Evolutionary conservation across 1,284 basidiomycete species (phyloP), one percentile per base, ranked within the genome.

Genomic region (Naganishia liquefaciens): DNA sequence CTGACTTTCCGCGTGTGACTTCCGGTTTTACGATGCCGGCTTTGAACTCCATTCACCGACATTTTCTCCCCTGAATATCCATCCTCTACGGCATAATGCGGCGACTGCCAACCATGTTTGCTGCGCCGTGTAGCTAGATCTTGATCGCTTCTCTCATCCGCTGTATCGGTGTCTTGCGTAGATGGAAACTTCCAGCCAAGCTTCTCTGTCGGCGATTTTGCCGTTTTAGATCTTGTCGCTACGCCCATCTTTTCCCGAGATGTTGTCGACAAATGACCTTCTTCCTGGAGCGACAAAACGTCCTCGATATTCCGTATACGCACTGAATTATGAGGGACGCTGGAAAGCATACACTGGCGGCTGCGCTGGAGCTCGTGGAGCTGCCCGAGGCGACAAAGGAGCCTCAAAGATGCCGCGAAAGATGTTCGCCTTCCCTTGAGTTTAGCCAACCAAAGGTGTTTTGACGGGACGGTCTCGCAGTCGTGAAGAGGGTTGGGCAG

Each of bases 101-200:
- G 57, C 5, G 57, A 60, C 9, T 60, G 57, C 57, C 57, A 60
- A 15, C 57, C 57, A n/a, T 60, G 47, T 39, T 60, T 60, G 27
- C 46, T 50, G 19, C 46, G 57, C 27, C 57, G 30, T 23, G 57
- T 4, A 13, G 27, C 28, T 19, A 19, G 44, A 4, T 60, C 57
- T 46, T 17, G 5, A 15, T 50, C 46, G 46, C 25, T 60, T 33
- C 50, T 39, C 47, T 60, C 46, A 19, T 60, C 57, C 27, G 33
- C 46, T 11, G 33, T 40, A 6, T 33, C 46, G 25, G 44, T 25
- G 46, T 46, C 40, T 37, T 60, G 21, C 21, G 7, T 42, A 30
- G 46, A 23, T 13, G 57, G 46, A 27, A 47, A 60, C 39, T 50
- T 50, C 44, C 44, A 49, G 21, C n/a, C 46, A 30, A 25, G 46